Evolutionary conservation across 495 filamentous ascomycete genomes (phyloP).

Genomic region (Hyaloscypha bicolor): DNA sequence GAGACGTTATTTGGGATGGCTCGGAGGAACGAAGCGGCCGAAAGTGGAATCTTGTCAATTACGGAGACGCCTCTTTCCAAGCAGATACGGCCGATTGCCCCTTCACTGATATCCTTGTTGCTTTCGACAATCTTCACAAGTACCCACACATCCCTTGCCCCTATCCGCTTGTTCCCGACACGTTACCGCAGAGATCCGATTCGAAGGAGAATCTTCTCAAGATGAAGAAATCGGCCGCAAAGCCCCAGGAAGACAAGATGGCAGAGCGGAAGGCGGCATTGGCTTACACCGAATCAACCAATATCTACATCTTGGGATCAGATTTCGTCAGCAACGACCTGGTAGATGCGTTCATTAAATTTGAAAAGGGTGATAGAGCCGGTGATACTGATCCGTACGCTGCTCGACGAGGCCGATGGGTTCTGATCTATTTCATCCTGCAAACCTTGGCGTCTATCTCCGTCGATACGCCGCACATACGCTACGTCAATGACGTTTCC

Average conservation of each 20-base stretch:
- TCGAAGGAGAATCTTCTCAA: slow-evolving; percentile 22
- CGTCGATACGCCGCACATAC: slow-evolving; percentile 63
- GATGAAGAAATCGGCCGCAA: slow-evolving; percentile 21
- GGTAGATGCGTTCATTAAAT: slow-evolving; percentile 63
- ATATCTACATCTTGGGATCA: slow-evolving; percentile 63
- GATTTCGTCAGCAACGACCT: slow-evolving; percentile 52
- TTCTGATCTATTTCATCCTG: slow-evolving; percentile 70
- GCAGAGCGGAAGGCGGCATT: slow-evolving; percentile 53
- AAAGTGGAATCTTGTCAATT: slow-evolving; percentile 58
- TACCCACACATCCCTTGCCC: slow-evolving; percentile 71
- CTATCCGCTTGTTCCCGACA: slow-evolving; percentile 62
- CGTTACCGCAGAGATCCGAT: slow-evolving; percentile 43
- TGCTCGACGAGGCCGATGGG: slow-evolving; percentile 70
- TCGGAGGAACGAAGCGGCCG: slow-evolving; percentile 54
- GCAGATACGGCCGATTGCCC: slow-evolving; percentile 62
- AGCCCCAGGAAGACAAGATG: slow-evolving; percentile 30
- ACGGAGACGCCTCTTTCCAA: slow-evolving; percentile 51
- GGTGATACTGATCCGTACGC: slow-evolving; percentile 54
- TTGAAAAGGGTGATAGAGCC: slow-evolving; percentile 60
- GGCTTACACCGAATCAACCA: slow-evolving; percentile 67
- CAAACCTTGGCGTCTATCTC: slow-evolving; percentile 70
- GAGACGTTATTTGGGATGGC: slow-evolving; percentile 66
- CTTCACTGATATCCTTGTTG: slow-evolving; percentile 67
- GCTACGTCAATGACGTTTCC: slow-evolving; percentile 58
- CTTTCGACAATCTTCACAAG: slow-evolving; percentile 64